A percentile compares a stretch with the other conserved stretches of the same genome.
Conservation (phyloP, 176 grass and related monocot species). For the Phoenix dactylifera region DNA sequence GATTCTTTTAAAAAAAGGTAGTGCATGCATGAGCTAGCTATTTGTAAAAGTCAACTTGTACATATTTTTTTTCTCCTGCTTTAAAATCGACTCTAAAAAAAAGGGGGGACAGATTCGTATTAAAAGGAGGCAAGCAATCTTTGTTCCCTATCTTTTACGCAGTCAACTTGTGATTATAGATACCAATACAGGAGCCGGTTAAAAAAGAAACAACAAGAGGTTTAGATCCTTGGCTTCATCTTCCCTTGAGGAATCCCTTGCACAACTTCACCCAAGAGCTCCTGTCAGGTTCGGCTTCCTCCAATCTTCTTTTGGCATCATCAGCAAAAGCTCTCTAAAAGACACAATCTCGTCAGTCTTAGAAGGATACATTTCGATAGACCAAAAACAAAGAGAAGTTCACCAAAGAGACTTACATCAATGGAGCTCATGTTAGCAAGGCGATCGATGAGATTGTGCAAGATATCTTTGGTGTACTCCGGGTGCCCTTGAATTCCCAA, state of each 20-base stretch:
- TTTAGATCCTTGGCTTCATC: too few species aligned
- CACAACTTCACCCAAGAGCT: conserved; percentile 45
- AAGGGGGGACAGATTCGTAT: too few species aligned
- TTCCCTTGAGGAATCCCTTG: conserved; percentile 37
- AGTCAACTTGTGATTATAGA: too few species aligned
- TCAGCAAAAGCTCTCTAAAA: conserved; percentile 16
- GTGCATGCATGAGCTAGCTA: too few species aligned
- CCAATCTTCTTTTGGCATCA: conserved; percentile 22
- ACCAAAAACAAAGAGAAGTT: not conserved
- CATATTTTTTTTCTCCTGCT: too few species aligned
- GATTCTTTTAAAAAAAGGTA: too few species aligned
- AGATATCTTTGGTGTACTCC: conserved; percentile 52
- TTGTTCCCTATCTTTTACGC: too few species aligned
- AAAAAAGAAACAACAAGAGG: too few species aligned
- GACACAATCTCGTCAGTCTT: not conserved
- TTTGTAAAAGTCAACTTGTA: too few species aligned
- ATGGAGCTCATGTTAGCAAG: not conserved
- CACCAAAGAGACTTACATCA: not conserved
- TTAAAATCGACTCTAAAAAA: too few species aligned
- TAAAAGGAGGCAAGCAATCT: too few species aligned
- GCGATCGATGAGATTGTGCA: conserved; percentile 28
- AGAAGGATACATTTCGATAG: not conserved
- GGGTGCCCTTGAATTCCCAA: conserved; percentile 73
- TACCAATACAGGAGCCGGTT: too few species aligned
- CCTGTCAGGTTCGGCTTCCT: conserved; percentile 26